These are phyloP conservation scores for Debaryomyces sp. DNA, from an alignment of 1,139 yeast genomes.

Conservation along the genomic window DNA sequence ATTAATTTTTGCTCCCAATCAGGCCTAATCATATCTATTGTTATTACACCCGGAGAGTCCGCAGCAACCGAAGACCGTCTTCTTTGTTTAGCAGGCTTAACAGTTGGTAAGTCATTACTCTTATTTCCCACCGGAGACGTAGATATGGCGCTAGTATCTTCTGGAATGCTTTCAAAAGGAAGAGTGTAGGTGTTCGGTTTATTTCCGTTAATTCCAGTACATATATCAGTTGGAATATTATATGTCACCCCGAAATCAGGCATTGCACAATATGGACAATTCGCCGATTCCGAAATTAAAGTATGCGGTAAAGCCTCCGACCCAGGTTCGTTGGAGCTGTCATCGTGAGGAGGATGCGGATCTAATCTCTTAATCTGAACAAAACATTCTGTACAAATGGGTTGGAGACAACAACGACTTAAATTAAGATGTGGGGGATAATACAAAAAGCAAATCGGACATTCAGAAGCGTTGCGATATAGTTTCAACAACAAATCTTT, in stretches of 20 bases:
- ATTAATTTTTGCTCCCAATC: constrained; percentile 84
- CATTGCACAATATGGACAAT: constrained; percentile 93
- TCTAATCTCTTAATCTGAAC: constrained; percentile 91
- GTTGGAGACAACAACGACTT: constrained; percentile 91
- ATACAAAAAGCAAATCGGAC: constrained; percentile 92
- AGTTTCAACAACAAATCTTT: constrained; percentile 40
- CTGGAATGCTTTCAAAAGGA: constrained; percentile 13
- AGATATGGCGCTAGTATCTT: constrained; percentile 15
- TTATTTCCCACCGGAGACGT: constrained; percentile 11
- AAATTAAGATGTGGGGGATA: constrained; percentile 79
- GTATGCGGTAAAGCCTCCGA: constrained; percentile 52
- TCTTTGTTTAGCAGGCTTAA: constrained; percentile 12
- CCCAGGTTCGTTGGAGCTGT: constrained; percentile 25
- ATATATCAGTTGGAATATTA: constrained; percentile 57
- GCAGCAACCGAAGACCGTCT: constrained; percentile 58
- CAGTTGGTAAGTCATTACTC: neutral
- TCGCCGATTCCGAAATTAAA: constrained; percentile 82
- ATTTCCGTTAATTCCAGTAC: constrained; percentile 57
- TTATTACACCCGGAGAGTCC: constrained; percentile 64
- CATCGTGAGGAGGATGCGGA: constrained; percentile 94
- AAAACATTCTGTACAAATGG: constrained; percentile 95
- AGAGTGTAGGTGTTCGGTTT: constrained; percentile 38
- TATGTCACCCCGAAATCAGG: constrained; percentile 85
- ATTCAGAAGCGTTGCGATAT: constrained; percentile 72
- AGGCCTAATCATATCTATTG: constrained; percentile 83